Evolutionary conservation across 805 yeast genomes (phyloP), one percentile per base, ranked within the genome.

Genomic region (Sugiyamaella floridensis): DNA sequence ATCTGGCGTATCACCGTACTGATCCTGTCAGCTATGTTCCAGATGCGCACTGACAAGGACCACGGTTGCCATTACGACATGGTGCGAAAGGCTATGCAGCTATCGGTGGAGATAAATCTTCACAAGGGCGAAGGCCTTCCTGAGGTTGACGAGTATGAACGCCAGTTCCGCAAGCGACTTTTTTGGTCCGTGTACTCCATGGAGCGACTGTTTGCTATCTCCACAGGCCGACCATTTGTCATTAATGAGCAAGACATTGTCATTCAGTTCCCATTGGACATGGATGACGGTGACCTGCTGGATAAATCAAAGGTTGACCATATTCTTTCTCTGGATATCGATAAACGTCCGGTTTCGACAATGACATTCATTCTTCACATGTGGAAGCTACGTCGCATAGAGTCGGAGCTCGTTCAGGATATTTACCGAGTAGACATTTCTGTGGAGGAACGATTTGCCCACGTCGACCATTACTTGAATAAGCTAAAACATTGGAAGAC

Each of bases 171-270:
- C 60, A 64, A 80, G 66, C 71, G 86, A 56, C 67, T 79, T 15
- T 82, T 83, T 68, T 82, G 86, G 86, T 78, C 83, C 62, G 76
- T 77, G 7, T 82, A 81, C 62, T 60, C 80, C n/a, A 61, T 80
- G 45, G 87, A 82, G 60, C 75, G 85, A 61, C 75, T 81, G 68
- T 78, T 81, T 47, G 76, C 82, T 40, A 76, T 81, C 40, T 79
- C 85, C 8, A 81, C 82, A 11, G 82, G 85, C 4, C 78, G 78
- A 60, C 79, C 80, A 1, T 80, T 78, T 59, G 69, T 76, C 1
- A 62, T 83, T n/a, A 66, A 70, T 19, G 87, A 82, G 63, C 59
- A 71, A 2, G 73, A 75, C 43, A 75, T 81, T 45, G 51, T 53
- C 9, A 43, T 62, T 11, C 40, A 40, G n/a, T 51, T 55, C 37